A percentile compares a stretch with the other conserved stretches of the same genome.
Evolutionary conservation across 2,329 filamentous ascomycete genomes (phyloP).

Genomic region (Zasmidium cellare): DNA sequence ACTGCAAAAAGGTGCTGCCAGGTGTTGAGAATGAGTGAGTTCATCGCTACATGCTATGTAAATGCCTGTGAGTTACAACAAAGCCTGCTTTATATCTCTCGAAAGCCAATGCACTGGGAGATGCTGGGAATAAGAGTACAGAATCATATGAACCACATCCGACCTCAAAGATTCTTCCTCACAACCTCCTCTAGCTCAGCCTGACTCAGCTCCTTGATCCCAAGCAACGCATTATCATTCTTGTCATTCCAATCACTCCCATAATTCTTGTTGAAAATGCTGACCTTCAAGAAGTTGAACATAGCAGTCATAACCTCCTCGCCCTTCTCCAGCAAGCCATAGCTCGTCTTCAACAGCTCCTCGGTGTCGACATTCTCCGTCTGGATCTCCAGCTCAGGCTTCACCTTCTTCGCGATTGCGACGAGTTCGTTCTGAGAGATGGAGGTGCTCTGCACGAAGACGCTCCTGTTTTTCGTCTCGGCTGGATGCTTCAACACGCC

Average conservation of each 20-base stretch:
- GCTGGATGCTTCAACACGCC: slow-evolving; percentile 35
- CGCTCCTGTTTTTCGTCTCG: slow-evolving; percentile 37
- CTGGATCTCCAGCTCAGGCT: slow-evolving; percentile 32
- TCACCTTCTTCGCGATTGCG: slow-evolving; percentile 35
- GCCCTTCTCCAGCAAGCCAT: slow-evolving; percentile 32
- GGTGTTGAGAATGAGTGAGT: no score
- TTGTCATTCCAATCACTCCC: slow-evolving; percentile 34
- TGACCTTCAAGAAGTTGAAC: slow-evolving; percentile 32
- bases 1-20: no score
- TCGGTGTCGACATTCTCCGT: slow-evolving; percentile 24
- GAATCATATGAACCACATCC: no score
- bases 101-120: no score
- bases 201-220: slow-evolving; percentile 33
- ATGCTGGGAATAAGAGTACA: no score
- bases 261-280: slow-evolving; percentile 31
- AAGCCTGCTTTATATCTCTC: no score
- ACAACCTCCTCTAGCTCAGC: slow-evolving; percentile 32
- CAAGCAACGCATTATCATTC: slow-evolving; percentile 40
- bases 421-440: slow-evolving; percentile 41
- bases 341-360: slow-evolving; percentile 32
- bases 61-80: no score
- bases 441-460: slow-evolving; percentile 38
- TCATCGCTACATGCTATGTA: no score
- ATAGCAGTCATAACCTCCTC: slow-evolving; percentile 23
- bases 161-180: slow-evolving; percentile 15